Evolutionary conservation across 192 early-diverging fungal genomes (phyloP).

Genomic region (Pilaira anomala): DNA sequence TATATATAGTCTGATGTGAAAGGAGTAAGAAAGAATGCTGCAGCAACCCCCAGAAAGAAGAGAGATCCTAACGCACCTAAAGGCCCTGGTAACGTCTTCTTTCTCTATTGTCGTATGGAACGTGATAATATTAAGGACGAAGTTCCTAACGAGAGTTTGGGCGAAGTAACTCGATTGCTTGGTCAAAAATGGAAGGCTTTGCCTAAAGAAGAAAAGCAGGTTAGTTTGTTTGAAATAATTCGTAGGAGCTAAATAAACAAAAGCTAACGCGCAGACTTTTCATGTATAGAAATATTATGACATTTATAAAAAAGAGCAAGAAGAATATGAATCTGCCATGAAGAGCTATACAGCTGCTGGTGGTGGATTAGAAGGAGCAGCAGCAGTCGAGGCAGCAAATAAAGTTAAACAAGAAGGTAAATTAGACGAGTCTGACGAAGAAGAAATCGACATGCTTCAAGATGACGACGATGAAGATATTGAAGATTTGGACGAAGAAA

Average conservation of each 20-base stretch:
- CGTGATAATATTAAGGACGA: constrained; percentile 43
- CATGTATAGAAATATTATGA: constrained; percentile 38
- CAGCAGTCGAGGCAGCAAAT: constrained; percentile 17
- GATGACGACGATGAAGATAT: constrained; percentile 26
- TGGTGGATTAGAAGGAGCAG: constrained; percentile 16
- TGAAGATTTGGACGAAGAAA: constrained; percentile 26
- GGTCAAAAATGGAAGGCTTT: constrained; percentile 44
- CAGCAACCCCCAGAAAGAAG: constrained; percentile 31
- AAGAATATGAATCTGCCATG: constrained; percentile 39
- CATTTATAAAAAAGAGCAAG: constrained; percentile 27
- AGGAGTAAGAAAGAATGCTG: neutral
- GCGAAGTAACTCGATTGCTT: constrained; percentile 37
- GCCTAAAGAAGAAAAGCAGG: constrained; percentile 36
- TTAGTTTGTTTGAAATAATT: no score
- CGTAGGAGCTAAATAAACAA: no score
- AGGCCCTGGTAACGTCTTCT: constrained; percentile 41
- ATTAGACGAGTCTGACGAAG: constrained; percentile 8
- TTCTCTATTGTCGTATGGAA: constrained; percentile 40
- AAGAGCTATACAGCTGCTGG: constrained; percentile 27
- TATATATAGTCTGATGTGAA: constrained; percentile 5
- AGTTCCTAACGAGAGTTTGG: constrained; percentile 31
- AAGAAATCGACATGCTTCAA: constrained; percentile 15
- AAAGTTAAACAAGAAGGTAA: neutral
- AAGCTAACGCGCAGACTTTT: neutral
- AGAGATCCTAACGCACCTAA: constrained; percentile 48